These are phyloP conservation scores for Lophiostoma macrostomum DNA, from an alignment of 495 filamentous ascomycete species.

Conservation along the genomic window DNA sequence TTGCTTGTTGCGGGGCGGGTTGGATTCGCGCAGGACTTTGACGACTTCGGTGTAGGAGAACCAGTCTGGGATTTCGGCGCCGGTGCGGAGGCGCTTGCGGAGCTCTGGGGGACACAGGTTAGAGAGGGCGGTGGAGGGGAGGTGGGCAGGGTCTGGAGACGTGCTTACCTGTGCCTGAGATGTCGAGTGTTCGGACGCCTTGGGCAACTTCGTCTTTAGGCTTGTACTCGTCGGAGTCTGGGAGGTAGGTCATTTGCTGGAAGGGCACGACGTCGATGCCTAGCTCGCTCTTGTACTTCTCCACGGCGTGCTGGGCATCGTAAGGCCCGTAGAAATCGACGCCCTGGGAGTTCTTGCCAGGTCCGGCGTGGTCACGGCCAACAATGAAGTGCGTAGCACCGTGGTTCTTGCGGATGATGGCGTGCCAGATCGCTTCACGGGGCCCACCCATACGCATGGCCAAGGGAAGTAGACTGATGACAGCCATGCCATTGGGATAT, in stretches of 20 bases:
- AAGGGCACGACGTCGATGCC: slow-evolving; percentile 98
- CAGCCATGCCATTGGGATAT: slow-evolving; percentile 99
- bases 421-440: slow-evolving; percentile 98
- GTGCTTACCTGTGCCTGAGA: slow-evolving; percentile 77
- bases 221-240: slow-evolving; percentile 92
- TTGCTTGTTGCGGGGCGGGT: slow-evolving; percentile 82
- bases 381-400: slow-evolving; percentile 99
- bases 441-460: slow-evolving; percentile 99
- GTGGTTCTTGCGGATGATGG: slow-evolving; percentile 99
- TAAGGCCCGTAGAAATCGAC: slow-evolving; percentile 98
- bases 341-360: slow-evolving; percentile 93
- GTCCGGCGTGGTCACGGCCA: slow-evolving; percentile 94
- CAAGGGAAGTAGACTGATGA: slow-evolving; percentile 88
- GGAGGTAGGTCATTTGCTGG: slow-evolving; percentile 99
- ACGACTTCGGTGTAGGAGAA: slow-evolving; percentile 99
- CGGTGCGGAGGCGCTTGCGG: slow-evolving; percentile 80
- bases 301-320: slow-evolving; percentile 95
- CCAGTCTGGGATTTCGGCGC: slow-evolving; percentile 95
- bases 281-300: slow-evolving; percentile 93
- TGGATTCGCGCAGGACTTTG: slow-evolving; percentile 88
- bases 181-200: slow-evolving; percentile 88
- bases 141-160: slow-evolving; percentile 6
- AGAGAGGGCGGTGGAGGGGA: neutral
- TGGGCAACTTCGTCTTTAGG: slow-evolving; percentile 83
- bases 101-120: slow-evolving; percentile 61